phyloP scores from a whole-genome alignment of 805 yeast genomes.

The Zygosaccharomyces rouxii region DNA sequence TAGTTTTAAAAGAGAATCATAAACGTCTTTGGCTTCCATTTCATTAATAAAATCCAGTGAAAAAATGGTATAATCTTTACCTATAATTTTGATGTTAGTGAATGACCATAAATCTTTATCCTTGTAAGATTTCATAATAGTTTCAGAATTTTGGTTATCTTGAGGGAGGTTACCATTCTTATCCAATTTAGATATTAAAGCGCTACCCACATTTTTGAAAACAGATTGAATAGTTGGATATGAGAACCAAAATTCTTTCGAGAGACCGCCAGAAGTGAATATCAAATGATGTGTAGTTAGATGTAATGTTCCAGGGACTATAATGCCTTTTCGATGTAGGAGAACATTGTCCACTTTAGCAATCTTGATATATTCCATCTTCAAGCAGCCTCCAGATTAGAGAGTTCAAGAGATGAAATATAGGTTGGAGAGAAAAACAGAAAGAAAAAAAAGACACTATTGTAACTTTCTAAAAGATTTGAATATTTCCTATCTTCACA shows the following conservation, averaged over 20 bases:
- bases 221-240: slow-evolving; percentile 76
- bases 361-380: slow-evolving; percentile 54
- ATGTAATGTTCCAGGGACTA: slow-evolving; percentile 57
- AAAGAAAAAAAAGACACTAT: not conserved
- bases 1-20: slow-evolving; percentile 61
- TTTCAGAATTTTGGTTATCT: not conserved
- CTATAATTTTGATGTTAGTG: slow-evolving; percentile 62
- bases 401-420: not conserved
- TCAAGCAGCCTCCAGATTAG: not conserved
- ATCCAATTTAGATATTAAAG: slow-evolving; percentile 25
- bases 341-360: slow-evolving; percentile 51
- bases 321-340: slow-evolving; percentile 54
- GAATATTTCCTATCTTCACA: not conserved
- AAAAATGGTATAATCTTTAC: slow-evolving; percentile 80
- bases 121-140: slow-evolving; percentile 7
- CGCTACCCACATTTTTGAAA: slow-evolving; percentile 53
- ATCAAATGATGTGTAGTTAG: slow-evolving; percentile 74
- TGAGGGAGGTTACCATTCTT: slow-evolving; percentile 10
- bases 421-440: not conserved
- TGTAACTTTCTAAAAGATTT: not conserved
- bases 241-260: slow-evolving; percentile 82
- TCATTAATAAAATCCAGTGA: slow-evolving; percentile 69
- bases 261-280: slow-evolving; percentile 41
- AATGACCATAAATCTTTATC: slow-evolving; percentile 34
- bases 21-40: slow-evolving; percentile 61